phyloP scores from a whole-genome alignment of 2,329 filamentous ascomycete genomes.

The Hypoxylon sp. region DNA sequence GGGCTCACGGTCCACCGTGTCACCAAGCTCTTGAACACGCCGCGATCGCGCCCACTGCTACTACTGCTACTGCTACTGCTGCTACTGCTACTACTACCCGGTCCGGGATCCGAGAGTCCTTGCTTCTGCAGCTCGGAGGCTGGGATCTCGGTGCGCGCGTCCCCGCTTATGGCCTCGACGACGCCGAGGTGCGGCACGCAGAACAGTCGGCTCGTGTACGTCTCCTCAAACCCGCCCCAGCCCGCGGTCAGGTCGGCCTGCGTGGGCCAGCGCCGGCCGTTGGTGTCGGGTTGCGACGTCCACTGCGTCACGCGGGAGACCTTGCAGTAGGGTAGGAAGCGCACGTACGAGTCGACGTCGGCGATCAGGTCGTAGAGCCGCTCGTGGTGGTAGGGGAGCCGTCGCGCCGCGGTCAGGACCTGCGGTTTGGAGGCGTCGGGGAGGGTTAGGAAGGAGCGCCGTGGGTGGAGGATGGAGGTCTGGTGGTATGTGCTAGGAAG shows the following conservation, averaged over 20 bases:
- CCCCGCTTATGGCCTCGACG: conserved; percentile 81
- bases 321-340: conserved; percentile 92
- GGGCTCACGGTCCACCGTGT: conserved; percentile 74
- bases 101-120: conserved; percentile 33
- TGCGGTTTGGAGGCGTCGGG: conserved; percentile 54
- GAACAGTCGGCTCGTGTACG: conserved; percentile 80
- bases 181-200: conserved; percentile 73
- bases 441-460: conserved; percentile 44
- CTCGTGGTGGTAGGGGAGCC: conserved; percentile 75
- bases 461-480: conserved; percentile 30
- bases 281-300: conserved; percentile 61
- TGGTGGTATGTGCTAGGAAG: conserved; percentile 5
- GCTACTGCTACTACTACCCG: not conserved
- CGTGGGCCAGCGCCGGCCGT: conserved; percentile 68
- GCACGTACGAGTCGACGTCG: conserved; percentile 83
- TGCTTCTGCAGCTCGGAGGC: conserved; percentile 44
- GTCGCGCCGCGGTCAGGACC: conserved; percentile 75
- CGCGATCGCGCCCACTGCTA: conserved; percentile 42
- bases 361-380: conserved; percentile 86
- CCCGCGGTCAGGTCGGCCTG: conserved; percentile 84
- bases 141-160: conserved; percentile 56
- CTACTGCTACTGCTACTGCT: not conserved
- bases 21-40: conserved; percentile 72
- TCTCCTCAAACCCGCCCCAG: conserved; percentile 84
- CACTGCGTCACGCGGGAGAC: conserved; percentile 79